Evolutionary conservation across 768 basidiomycete species (phyloP), one percentile per base, ranked within the genome.

Genomic region (Trametes meyenii): DNA sequence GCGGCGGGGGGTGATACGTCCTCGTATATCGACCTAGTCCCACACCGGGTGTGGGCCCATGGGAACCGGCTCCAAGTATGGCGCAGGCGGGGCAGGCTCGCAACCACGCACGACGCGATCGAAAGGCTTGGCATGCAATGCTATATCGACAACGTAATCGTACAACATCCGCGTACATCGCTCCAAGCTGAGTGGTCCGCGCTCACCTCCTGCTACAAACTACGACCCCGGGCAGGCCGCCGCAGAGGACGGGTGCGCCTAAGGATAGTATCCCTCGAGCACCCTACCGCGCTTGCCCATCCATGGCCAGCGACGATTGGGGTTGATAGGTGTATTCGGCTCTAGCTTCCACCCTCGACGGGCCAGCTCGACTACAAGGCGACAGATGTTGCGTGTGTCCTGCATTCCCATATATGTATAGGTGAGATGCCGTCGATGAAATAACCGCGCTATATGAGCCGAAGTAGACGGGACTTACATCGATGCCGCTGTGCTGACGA

Each of bases 331-430:
- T 8, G 85, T 85, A 69, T 96, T 97, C 21, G 93, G 85, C 62
- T 84, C 79, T 63, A 98, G 78, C 59, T 80, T 76, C 35, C 89
- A 77, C 29, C 87, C 87, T 55, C 84, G 82, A 56, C 83, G 75
- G 13, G 88, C 88, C n/a, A 98, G 84, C 68, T 93, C 90, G 51
- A 83, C 75, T 42, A 96, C 72, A 62, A 99, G 86, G 36, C 91
- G 85, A 12, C 91, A 82, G 58, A 98, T 84, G 73, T 99, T 99
- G 33, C 91, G 88, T 38, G 92, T 83, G 75, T 99, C 95, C 94
- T 96, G 57, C n/a, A 33, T 42, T 4, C 19, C 48, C 36, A 16
- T 11, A 24, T 24, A 11, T 16, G 26, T 36, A 48, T 12, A 60
- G 54, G 40, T 49, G 38, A 55, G 43, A 42, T 21, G 17, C 57